Evolutionary conservation across 2,329 filamentous ascomycete genomes (phyloP).

Genomic region (Aspergillus proliferans): DNA sequence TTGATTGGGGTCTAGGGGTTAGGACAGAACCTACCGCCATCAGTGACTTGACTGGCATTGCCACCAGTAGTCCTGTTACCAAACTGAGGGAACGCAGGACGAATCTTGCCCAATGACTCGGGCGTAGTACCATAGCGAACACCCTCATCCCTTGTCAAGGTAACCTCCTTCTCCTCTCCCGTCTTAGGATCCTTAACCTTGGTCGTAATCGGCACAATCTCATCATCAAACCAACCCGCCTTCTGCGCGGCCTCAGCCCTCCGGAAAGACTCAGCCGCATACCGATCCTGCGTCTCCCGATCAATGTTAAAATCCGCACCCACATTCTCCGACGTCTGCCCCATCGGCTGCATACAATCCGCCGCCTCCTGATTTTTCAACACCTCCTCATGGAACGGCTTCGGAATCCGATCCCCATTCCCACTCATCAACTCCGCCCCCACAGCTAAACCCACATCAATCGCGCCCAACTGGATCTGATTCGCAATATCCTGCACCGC

Average conservation of each 20-base stretch:
- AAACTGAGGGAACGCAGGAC: slow-evolving; percentile 83
- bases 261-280: slow-evolving; percentile 78
- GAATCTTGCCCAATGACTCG: slow-evolving; percentile 75
- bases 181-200: slow-evolving; percentile 77
- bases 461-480: slow-evolving; percentile 71
- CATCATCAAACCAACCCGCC: slow-evolving; percentile 83
- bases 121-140: slow-evolving; percentile 84
- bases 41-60: slow-evolving; percentile 91
- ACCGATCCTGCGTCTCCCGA: slow-evolving; percentile 75
- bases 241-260: slow-evolving; percentile 87
- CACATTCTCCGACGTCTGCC: slow-evolving; percentile 95
- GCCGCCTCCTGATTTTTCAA: slow-evolving; percentile 67
- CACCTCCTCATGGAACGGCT: slow-evolving; percentile 73
- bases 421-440: slow-evolving; percentile 85
- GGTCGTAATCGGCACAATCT: slow-evolving; percentile 83
- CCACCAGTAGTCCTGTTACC: slow-evolving; percentile 82
- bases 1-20: neutral
- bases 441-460: slow-evolving; percentile 79
- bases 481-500: slow-evolving; percentile 92
- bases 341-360: slow-evolving; percentile 94
- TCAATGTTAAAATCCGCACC: slow-evolving; percentile 81
- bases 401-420: slow-evolving; percentile 62
- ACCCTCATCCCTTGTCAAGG: slow-evolving; percentile 79
- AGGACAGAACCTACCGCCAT: slow-evolving; percentile 57
- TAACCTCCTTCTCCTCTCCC: slow-evolving; percentile 70